A percentile compares a stretch with the other conserved stretches of the same genome.
Conservation (phyloP, 306 rosid species). For the Nissolia schottii region DNA sequence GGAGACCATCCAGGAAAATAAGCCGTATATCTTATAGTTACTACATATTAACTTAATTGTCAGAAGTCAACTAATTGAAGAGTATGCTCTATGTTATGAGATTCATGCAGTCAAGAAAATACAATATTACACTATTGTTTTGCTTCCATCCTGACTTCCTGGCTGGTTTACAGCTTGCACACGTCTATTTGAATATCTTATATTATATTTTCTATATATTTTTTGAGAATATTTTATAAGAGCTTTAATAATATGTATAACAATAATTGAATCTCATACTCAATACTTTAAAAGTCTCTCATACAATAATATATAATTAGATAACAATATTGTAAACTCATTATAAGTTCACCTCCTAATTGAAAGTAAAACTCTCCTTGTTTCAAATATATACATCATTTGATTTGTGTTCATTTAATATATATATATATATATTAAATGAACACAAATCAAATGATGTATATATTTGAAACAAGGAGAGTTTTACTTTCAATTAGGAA, state of each 20-base stretch:
- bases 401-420: no score
- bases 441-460: background rate
- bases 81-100: background rate
- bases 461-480: background rate
- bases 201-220: no score
- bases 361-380: background rate
- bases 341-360: background rate
- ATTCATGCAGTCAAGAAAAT: constrained; percentile 32
- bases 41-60: background rate
- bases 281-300: no score
- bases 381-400: no score
- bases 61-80: constrained; percentile 19
- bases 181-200: background rate
- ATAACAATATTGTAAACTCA: no score
- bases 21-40: background rate
- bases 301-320: no score
- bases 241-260: no score
- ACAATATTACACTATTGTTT: background rate
- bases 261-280: no score
- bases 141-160: background rate
- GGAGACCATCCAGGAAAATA: background rate
- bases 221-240: no score
- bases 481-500: background rate
- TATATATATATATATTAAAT: background rate
- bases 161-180: constrained; percentile 11